These are phyloP conservation scores for Trichoderma koningiopsis DNA, from an alignment of 2,329 filamentous ascomycete genomes.

Conservation along the genomic window DNA sequence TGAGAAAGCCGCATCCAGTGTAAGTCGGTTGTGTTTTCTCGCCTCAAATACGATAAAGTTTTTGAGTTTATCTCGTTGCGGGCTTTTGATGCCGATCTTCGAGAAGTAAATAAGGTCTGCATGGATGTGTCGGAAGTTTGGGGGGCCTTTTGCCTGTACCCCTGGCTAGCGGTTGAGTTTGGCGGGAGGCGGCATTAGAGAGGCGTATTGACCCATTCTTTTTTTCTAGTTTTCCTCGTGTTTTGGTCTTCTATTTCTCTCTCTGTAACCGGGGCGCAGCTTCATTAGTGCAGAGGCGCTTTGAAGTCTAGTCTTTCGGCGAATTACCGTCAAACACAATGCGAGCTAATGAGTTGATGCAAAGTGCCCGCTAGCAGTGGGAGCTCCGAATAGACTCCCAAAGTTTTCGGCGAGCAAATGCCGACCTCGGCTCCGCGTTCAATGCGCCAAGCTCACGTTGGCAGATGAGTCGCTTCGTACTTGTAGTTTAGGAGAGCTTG, in stretches of 20 bases:
- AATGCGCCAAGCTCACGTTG: background rate
- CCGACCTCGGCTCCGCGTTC: background rate
- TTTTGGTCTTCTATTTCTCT: background rate
- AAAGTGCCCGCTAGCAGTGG: background rate
- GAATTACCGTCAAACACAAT: background rate
- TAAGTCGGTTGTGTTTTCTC: background rate
- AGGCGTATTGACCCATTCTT: background rate
- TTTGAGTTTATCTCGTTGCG: background rate
- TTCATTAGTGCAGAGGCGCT: background rate
- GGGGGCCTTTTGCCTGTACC: background rate
- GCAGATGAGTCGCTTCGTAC: background rate
- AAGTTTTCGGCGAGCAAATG: background rate
- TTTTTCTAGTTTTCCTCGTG: background rate
- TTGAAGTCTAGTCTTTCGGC: background rate
- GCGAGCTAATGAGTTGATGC: background rate
- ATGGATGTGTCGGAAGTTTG: conserved; percentile 2
- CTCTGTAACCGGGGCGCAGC: background rate
- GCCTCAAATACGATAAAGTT: background rate
- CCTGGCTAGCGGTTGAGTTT: conserved; percentile 15
- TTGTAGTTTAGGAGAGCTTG: background rate
- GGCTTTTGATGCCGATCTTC: background rate
- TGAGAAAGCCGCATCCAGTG: background rate
- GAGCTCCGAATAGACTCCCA: background rate
- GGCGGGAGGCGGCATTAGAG: conserved; percentile 17
- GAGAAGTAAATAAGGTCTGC: background rate